A percentile compares a stretch with the other conserved stretches of the same genome.
These are phyloP conservation scores for Ulota crispa DNA, from an alignment of 225 moss, liverwort and hornwort genomes.

Conservation along the genomic window DNA sequence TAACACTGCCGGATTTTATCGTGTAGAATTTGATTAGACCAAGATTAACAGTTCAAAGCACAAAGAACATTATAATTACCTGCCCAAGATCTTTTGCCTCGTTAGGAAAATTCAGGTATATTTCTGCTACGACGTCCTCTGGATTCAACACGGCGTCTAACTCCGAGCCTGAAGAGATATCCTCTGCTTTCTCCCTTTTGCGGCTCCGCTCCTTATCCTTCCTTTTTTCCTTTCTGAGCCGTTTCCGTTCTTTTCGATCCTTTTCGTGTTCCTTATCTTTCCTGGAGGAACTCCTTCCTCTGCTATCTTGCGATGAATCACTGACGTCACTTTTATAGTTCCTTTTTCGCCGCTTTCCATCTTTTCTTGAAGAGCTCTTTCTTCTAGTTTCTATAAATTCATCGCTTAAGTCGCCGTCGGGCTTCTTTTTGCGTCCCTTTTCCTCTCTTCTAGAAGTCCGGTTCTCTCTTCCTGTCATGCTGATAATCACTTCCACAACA, in stretches of 20 bases:
- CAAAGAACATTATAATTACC: conserved; percentile 34
- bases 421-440: conserved; percentile 20
- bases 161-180: conserved; percentile 42
- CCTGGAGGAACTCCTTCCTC: conserved; percentile 22
- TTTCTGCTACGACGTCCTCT: conserved; percentile 55
- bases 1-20: background rate
- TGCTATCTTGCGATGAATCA: conserved; percentile 25
- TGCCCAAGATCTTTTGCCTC: conserved; percentile 69
- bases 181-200: conserved; percentile 30
- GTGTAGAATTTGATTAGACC: background rate
- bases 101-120: conserved; percentile 58
- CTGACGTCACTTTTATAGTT: conserved; percentile 9
- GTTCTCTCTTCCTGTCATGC: conserved; percentile 29
- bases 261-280: conserved; percentile 32
- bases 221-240: conserved; percentile 28
- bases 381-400: conserved; percentile 2
- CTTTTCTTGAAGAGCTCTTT: conserved; percentile 14
- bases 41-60: background rate
- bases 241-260: conserved; percentile 31
- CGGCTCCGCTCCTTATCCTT: conserved; percentile 45
- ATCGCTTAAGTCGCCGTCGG: conserved; percentile 16
- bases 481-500: conserved; percentile 5
- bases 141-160: conserved; percentile 43
- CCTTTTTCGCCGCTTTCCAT: conserved; percentile 25
- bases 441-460: conserved; percentile 19